Conservation (phyloP, 192 early-diverging fungal species). For the Bifiguratus adelaidae region DNA sequence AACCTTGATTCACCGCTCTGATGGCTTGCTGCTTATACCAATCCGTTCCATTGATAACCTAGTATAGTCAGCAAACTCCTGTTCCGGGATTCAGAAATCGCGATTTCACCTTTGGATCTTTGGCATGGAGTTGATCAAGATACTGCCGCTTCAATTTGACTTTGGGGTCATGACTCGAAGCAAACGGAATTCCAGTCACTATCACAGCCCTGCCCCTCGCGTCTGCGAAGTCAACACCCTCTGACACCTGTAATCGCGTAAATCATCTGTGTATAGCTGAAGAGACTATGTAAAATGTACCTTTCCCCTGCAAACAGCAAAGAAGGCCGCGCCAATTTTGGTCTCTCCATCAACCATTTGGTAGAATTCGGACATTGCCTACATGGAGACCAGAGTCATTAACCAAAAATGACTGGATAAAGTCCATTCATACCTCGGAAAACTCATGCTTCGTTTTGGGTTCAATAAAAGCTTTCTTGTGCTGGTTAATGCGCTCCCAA, state of each 20-base stretch:
- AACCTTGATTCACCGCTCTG: constrained; percentile 50
- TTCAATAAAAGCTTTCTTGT: constrained; percentile 33
- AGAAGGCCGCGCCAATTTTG: constrained; percentile 35
- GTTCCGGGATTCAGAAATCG: not conserved
- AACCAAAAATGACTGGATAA: constrained; percentile 9
- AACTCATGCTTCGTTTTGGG: constrained; percentile 41
- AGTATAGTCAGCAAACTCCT: not conserved
- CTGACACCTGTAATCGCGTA: constrained; percentile 13
- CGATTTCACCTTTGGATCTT: not conserved
- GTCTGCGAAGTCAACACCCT: constrained; percentile 60
- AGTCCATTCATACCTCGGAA: constrained; percentile 4
- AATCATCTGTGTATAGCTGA: not conserved
- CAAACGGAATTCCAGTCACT: constrained; percentile 46
- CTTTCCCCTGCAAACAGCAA: constrained; percentile 61
- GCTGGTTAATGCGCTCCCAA: constrained; percentile 19
- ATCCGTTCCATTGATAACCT: constrained; percentile 26
- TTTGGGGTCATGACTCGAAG: constrained; percentile 33
- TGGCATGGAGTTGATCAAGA: too few species aligned
- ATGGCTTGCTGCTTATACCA: constrained; percentile 57
- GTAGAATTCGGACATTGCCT: constrained; percentile 32
- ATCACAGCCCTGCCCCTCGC: constrained; percentile 42
- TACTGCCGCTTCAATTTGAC: constrained; percentile 21
- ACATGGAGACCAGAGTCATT: too few species aligned
- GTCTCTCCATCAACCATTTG: constrained; percentile 18
- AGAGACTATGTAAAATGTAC: constrained; percentile 7